Conservation (phyloP, 352 stramenopile genomes). For the Phytophthora hybrid region DNA sequence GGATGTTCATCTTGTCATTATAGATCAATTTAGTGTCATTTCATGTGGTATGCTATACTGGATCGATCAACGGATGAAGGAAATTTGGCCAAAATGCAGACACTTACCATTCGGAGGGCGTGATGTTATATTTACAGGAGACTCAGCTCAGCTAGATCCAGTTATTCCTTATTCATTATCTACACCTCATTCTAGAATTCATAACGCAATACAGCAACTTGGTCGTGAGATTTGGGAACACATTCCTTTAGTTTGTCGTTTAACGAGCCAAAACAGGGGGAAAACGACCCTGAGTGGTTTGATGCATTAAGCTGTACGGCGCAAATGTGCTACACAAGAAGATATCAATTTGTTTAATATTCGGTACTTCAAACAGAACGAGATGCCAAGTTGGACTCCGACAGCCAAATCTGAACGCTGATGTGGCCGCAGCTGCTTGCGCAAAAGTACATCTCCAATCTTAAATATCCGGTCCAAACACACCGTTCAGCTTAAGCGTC, state of each 20-base stretch:
- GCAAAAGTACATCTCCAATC: no score
- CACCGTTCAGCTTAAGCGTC: neutral
- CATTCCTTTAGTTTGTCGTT: no score
- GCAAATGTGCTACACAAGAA: neutral
- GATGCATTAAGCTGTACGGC: no score
- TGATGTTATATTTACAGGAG: constrained; percentile 6
- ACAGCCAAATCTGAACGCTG: no score
- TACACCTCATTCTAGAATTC: neutral
- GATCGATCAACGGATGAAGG: constrained; percentile 3
- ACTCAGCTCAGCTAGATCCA: constrained; percentile 1
- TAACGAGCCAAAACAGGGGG: no score
- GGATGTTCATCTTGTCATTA: constrained; percentile 12
- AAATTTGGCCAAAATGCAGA: neutral
- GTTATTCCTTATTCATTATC: constrained; percentile 5
- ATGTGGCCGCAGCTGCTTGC: neutral
- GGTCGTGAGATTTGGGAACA: no score
- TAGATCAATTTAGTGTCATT: constrained; percentile 10
- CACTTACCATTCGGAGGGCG: constrained; percentile 3
- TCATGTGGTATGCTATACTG: constrained; percentile 5
- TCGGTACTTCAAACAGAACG: neutral
- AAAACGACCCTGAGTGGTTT: no score
- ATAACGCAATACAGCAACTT: neutral
- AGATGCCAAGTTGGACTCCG: no score
- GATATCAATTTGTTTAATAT: constrained; percentile 1
- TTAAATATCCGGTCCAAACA: neutral